A percentile compares a stretch with the other conserved stretches of the same genome.
phyloP scores from a whole-genome alignment of 164 flowering plant species.

The Magnolia officinalis region DNA sequence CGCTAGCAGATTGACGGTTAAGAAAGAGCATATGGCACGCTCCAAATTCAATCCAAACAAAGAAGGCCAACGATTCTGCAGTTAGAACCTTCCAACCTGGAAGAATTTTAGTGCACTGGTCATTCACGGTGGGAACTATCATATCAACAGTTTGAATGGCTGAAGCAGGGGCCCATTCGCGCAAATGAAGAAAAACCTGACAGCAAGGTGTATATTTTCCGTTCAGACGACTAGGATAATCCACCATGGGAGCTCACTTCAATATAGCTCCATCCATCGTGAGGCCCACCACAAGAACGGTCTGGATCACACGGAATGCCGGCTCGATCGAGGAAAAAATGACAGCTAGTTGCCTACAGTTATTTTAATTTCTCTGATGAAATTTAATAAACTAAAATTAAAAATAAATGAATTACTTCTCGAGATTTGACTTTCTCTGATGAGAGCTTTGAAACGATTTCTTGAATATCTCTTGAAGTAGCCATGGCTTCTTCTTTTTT shows the following conservation, averaged over 20 bases:
- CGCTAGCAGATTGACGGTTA: too few species aligned
- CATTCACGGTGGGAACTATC: neutral
- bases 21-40: too few species aligned
- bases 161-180: neutral
- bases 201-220: too few species aligned
- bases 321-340: neutral
- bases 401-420: conserved; percentile 45
- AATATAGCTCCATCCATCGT: neutral
- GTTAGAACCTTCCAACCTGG: neutral
- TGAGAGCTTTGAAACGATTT: conserved; percentile 71
- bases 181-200: neutral
- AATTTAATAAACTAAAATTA: too few species aligned
- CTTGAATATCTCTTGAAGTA: conserved; percentile 65
- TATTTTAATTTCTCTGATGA: too few species aligned
- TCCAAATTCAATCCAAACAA: too few species aligned
- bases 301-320: neutral
- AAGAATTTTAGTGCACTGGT: neutral
- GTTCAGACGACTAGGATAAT: neutral
- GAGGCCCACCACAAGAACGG: neutral
- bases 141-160: neutral
- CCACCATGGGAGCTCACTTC: neutral
- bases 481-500: conserved; percentile 10
- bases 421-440: conserved; percentile 81
- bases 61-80: too few species aligned
- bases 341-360: neutral